Conservation (phyloP, 2,329 filamentous ascomycete genomes). For the Diatrype stigma region DNA sequence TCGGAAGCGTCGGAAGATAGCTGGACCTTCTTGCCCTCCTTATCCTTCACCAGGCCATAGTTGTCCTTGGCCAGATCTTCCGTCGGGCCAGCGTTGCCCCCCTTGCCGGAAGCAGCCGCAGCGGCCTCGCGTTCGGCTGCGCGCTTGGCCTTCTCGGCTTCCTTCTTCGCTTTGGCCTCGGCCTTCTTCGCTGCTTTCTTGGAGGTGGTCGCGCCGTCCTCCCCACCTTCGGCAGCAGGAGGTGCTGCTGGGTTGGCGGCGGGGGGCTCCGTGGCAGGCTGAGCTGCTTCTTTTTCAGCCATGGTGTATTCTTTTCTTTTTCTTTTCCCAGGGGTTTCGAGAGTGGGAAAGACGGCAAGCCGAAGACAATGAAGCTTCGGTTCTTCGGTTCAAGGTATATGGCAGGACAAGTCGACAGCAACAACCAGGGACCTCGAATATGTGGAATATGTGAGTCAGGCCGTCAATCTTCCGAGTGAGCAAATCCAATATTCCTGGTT, state of each 20-base stretch:
- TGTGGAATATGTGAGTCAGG: not conserved
- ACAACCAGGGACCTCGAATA: no score
- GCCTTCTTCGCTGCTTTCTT: conserved; percentile 85
- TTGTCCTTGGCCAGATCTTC: conserved; percentile 70
- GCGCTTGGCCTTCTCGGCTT: conserved; percentile 71
- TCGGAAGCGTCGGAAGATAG: conserved; percentile 12
- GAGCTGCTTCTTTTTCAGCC: not conserved
- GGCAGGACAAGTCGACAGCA: not conserved
- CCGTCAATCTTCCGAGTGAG: no score
- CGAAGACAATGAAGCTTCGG: not conserved
- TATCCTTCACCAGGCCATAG: conserved; percentile 69
- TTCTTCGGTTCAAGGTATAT: no score
- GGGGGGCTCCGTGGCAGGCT: not conserved
- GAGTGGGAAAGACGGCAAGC: not conserved
- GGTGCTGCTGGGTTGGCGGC: not conserved
- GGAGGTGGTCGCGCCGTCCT: conserved; percentile 34
- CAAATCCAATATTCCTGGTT: no score
- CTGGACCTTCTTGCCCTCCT: conserved; percentile 53
- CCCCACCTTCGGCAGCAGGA: not conserved
- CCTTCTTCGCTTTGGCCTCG: conserved; percentile 81
- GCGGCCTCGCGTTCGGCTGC: conserved; percentile 72
- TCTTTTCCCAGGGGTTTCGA: not conserved
- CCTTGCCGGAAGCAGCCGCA: conserved; percentile 54
- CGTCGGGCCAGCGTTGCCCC: conserved; percentile 58
- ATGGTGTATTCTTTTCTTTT: not conserved